These are phyloP conservation scores for Sordariomycetes sp. DNA, from an alignment of 2,329 filamentous ascomycete species.

Conservation along the genomic window DNA sequence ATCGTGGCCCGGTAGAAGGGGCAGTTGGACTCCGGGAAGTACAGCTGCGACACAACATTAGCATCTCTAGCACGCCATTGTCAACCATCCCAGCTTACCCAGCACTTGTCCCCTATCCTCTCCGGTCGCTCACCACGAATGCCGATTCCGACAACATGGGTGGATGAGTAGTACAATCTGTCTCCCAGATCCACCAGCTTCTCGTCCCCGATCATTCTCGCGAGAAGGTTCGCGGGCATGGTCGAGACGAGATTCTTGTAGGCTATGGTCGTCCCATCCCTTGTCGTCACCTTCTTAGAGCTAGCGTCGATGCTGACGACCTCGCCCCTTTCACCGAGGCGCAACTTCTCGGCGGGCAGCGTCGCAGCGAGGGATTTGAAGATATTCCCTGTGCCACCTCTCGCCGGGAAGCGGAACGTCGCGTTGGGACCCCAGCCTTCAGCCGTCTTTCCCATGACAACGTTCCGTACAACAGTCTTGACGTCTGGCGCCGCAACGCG, in stretches of 20 bases:
- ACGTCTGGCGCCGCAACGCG: constrained; percentile 94
- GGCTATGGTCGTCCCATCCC: constrained; percentile 76
- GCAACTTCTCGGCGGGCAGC: constrained; percentile 81
- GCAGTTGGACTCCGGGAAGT: constrained; percentile 98
- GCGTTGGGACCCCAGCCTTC: constrained; percentile 98
- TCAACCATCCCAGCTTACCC: constrained; percentile 43
- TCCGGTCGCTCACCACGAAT: constrained; percentile 85
- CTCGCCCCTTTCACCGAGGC: constrained; percentile 74
- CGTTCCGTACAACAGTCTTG: constrained; percentile 87
- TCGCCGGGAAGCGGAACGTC: constrained; percentile 95
- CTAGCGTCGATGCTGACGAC: constrained; percentile 82
- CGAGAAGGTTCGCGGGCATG: constrained; percentile 88
- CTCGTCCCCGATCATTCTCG: constrained; percentile 77
- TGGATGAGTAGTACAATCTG: constrained; percentile 91
- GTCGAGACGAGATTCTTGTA: constrained; percentile 93
- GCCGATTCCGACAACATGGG: constrained; percentile 94
- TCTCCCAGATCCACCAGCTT: constrained; percentile 77
- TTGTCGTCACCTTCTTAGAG: constrained; percentile 71
- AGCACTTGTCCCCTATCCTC: constrained; percentile 98
- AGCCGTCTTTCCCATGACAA: constrained; percentile 90
- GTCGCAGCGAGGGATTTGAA: constrained; percentile 97
- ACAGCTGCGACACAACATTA: constrained; percentile 46
- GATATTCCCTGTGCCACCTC: constrained; percentile 93
- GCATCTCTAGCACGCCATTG: neutral
- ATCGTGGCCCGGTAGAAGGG: constrained; percentile 99